Evolutionary conservation across 768 basidiomycete species (phyloP).

Genomic region (Collybiopsis confluens): DNA sequence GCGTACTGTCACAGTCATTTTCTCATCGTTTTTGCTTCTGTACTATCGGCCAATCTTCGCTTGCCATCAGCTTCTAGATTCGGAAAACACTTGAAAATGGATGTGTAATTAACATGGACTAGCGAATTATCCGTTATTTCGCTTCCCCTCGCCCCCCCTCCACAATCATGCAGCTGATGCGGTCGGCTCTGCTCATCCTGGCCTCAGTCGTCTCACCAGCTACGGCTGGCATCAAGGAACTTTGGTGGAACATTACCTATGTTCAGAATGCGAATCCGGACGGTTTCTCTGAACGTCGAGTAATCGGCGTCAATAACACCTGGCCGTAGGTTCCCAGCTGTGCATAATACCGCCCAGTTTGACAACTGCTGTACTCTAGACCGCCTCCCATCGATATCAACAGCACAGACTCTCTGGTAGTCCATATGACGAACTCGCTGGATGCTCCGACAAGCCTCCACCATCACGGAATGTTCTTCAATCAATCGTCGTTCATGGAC

Average conservation of each 20-base stretch:
- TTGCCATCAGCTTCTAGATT: not conserved
- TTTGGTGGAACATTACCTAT: constrained; percentile 93
- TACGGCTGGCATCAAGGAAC: constrained; percentile 64
- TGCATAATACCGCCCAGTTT: not conserved
- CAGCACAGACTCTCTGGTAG: constrained; percentile 64
- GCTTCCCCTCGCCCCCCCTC: constrained; percentile 6
- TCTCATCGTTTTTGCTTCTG: not conserved
- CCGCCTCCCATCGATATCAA: constrained; percentile 79
- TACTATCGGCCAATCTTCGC: not conserved
- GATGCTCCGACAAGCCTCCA: constrained; percentile 70
- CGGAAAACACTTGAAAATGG: not conserved
- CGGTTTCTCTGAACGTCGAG: constrained; percentile 69
- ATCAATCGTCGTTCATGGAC: constrained; percentile 82
- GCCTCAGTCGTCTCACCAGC: constrained; percentile 30
- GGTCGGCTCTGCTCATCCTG: constrained; percentile 27
- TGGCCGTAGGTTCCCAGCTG: constrained; percentile 86
- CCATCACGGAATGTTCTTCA: constrained; percentile 96
- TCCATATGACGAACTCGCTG: constrained; percentile 76
- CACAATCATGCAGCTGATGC: constrained; percentile 17
- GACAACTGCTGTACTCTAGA: constrained; percentile 30
- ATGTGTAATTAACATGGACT: not conserved
- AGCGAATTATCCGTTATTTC: not conserved
- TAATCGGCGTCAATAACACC: constrained; percentile 84
- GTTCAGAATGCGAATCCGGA: constrained; percentile 79
- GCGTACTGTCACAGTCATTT: no score